Conservation (phyloP, 257 asterid genomes). For the Cynanchum wilfordii region DNA sequence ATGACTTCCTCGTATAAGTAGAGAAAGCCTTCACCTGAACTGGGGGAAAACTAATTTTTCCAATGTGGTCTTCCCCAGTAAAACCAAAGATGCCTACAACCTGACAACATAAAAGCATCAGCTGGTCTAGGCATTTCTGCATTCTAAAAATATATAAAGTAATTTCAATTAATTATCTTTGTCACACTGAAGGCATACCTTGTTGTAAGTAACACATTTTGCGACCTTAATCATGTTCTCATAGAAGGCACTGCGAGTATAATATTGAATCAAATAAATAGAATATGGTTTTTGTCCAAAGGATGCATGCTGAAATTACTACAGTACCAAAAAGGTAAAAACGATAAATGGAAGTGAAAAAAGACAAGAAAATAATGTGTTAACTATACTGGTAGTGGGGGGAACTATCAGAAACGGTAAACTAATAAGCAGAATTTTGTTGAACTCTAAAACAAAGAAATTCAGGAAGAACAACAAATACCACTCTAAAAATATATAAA, state of each 20-base stretch:
- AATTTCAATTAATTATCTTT: conserved; percentile 3
- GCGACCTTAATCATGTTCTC: conserved; percentile 80
- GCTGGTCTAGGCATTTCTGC: not conserved
- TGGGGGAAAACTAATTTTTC: conserved; percentile 88
- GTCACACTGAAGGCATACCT: conserved; percentile 39
- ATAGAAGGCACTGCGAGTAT: conserved; percentile 67
- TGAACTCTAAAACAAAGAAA: not conserved
- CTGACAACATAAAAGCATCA: conserved; percentile 30
- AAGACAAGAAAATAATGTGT: not conserved
- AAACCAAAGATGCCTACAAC: conserved; percentile 92
- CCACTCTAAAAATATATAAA: not conserved
- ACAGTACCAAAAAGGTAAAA: not conserved
- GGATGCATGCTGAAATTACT: not conserved
- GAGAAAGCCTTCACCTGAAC: conserved; percentile 57
- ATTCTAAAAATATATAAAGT: not conserved
- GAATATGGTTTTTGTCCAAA: not conserved
- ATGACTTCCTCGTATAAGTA: not conserved
- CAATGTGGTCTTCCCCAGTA: conserved; percentile 93
- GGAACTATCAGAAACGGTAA: not conserved
- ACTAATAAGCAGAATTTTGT: not conserved
- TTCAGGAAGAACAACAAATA: not conserved
- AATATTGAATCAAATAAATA: conserved; percentile 2
- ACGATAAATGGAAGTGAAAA: not conserved
- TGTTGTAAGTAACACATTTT: conserved; percentile 83
- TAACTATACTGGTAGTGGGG: not conserved